These are phyloP conservation scores for Penicillium flavigenum DNA, from an alignment of 495 filamentous ascomycete genomes.

Conservation along the genomic window DNA sequence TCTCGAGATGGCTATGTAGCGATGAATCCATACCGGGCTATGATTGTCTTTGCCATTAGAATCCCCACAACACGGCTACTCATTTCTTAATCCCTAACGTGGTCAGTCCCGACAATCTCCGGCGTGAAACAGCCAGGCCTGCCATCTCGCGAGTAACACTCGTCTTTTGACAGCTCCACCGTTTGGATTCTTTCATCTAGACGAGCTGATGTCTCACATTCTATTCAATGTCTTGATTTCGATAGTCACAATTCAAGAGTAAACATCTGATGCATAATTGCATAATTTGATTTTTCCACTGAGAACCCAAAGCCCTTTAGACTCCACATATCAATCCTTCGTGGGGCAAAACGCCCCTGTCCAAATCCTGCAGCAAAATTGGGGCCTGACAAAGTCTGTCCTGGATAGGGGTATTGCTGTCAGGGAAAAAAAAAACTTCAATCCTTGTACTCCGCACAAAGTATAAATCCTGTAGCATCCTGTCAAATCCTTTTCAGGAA, in stretches of 20 bases:
- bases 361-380: background rate
- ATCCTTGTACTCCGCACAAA: background rate
- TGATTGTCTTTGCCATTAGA: background rate
- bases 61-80: background rate
- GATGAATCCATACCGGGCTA: background rate
- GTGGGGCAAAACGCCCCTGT: background rate
- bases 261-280: background rate
- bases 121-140: background rate
- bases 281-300: background rate
- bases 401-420: background rate
- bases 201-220: background rate
- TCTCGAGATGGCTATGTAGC: background rate
- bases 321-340: background rate
- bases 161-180: background rate
- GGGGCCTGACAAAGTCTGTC: no score
- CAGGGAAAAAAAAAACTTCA: background rate
- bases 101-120: background rate
- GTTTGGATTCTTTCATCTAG: background rate
- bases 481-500: background rate
- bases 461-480: no score
- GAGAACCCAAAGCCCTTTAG: background rate
- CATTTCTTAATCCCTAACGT: background rate
- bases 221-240: background rate
- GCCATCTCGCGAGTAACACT: background rate
- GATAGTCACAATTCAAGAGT: background rate